Evolutionary conservation across 371 early-diverging fungal species (phyloP), one percentile per base, ranked within the genome.

Genomic region (Nosema muscidifuracis): DNA sequence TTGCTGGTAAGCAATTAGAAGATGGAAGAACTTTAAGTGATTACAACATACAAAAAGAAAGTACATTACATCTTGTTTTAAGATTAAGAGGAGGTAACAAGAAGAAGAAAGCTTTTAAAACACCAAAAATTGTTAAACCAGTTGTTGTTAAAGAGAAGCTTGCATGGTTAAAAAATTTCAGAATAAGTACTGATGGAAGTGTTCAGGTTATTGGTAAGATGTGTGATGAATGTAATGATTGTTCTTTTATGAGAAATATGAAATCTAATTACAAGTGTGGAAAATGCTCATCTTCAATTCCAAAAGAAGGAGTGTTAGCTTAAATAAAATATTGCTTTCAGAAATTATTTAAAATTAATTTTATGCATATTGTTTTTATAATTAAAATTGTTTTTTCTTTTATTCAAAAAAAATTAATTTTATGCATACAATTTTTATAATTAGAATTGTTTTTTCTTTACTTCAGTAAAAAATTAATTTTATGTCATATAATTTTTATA

Each of bases 1-100:
- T 97, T 84, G 95, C 96, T 84, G 97, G 94, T 79, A 95, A 95
- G 89, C 96, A 97, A 87, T 90, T 98, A 9, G 89, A 89, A 76
- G 89, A 89, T 73, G 88, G 88, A 66, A 85, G 89, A 65, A 88
- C 89, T 10, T 81, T 90, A 7, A 77, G 86, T 53, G 81, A 79
- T 38, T 82, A 79, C 61, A 91, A 90, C 86, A 89, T 91, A 79
- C 89, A 89, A 89, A 86, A 90, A 90, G 95, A 95, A 85, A 93
- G 94, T 56, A 95, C 95, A 79, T 89, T 95, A 65, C 97, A 95
- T 87, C 85, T 95, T 72, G 94, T 94, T 60, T 89, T 95, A 80
- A 91, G 95, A 86, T 89, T 95, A 73, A 91, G 95, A 87, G 88
- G 92, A 88, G 94, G 94, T 71, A 53, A 53, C 16, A 60, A 60